Base-by-base conservation (phyloP, 1,139 yeast genomes). In the Yamadazyma sp. region DNA sequence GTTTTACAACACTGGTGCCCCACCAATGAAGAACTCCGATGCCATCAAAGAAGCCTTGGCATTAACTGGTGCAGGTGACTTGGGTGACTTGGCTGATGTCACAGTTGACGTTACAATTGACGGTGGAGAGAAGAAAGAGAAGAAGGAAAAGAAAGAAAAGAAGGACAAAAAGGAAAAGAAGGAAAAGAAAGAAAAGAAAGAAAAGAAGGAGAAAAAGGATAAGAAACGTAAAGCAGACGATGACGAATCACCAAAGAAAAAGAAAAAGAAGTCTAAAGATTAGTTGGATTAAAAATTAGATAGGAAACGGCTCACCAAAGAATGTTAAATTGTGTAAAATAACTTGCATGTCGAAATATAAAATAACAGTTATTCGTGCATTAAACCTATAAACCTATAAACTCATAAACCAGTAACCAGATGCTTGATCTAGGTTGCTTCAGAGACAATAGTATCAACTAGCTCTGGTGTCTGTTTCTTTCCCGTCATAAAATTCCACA, bases 1-100 rank as follows among this genome's bases (percentile, higher is more conserved):
- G 67, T 92, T 92, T 62, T 94, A 89, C 76, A 96, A 88, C 62
- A 85, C 96, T 43, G 98, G 98, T 61, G 85, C 86, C 56, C 82
- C 97, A 41, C 96, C 98, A 59, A 86, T 90, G 82, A 92, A 92
- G 78, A 92, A 92, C 64, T 70, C 92, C 31, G 95, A 88, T 53
- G 98, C 98, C 50, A 86, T 92, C 70, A 79, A 84, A 61, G 87
- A 85, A 66, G 97, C 97, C 46, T 77, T 89, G 69, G 82, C 85
- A 44, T 75, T 86, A 58, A 17, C 37, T 13, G 68, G 68, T 45
- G 31, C 31, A 20, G 83, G 81, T 42, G 74, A 67, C 43, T 56
- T 62, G 40, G 73, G 62, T 39, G 61, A 51, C 56, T 54, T 25
- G 15, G 42, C 37, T 20, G 48, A 46, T 22, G 56, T 43, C 31